Evolutionary conservation across 1,139 yeast species (phyloP), one percentile per base, ranked within the genome.

Genomic region (Suhomyces anneliseae): DNA sequence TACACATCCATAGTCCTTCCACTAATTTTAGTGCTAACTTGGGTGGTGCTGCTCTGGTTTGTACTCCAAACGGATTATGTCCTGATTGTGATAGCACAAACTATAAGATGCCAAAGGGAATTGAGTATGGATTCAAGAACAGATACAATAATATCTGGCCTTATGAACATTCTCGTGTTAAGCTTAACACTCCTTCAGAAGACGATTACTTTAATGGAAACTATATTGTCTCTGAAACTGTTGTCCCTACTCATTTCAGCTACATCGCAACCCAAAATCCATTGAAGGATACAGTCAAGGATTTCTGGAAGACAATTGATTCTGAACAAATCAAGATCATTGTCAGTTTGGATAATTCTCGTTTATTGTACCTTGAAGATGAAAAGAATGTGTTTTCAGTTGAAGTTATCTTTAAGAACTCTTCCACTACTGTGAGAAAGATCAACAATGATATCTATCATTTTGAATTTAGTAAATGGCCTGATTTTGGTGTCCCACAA

Each of bases 391-490:
- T 49, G 9, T n/a, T 12, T 11, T 34, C 38, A 6, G 38, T 52
- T 10, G 55, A 54, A 15, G 32, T 40, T 10, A 37, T 56, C 15
- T 43, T 40, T 26, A 11, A 41, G 8, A 38, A 50, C 10, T 40
- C 43, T 2, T 38, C 54, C 4, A 51, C 56, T 3, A 58, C 53
- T 5, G 51, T 68, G 24, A 54, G 72, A 29, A 56, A 57, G 43
- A 56, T 70, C 34, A 55, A 55, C 42, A 37, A 51, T 44, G 47
- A 47, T 8, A 76, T 89, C 4, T 74, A 75, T 47, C 96, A 89
- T 56, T 65, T 90, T 36, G 93, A 88, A 52, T 86, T 81, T 63
- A 75, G 78, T 8, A 75, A 78, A 35, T 90, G 96, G 97, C 87
- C 95, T 0, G 97, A 89, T 66, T 79, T 87, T 48, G 93, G 93